A percentile compares a stretch with the other conserved stretches of the same genome.
phyloP scores from a whole-genome alignment of 495 filamentous ascomycete genomes.

The Aspergillus diversus region DNA sequence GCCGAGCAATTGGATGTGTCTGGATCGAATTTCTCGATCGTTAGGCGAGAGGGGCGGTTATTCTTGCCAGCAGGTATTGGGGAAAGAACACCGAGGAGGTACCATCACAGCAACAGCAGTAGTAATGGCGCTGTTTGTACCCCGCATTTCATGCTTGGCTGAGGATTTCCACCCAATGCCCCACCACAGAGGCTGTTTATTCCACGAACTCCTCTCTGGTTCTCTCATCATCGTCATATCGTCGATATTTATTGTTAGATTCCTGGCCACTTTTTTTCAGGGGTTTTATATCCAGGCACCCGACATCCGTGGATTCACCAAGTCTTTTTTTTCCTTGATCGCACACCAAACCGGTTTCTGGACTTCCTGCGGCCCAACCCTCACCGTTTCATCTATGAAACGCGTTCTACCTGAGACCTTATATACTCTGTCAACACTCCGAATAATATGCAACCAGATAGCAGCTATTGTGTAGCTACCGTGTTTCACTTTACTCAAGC shows the following conservation, averaged over 20 bases:
- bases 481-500: no score
- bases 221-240: background rate
- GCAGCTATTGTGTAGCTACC: no score
- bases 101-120: slow-evolving; percentile 1
- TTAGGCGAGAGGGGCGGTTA: background rate
- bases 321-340: no score
- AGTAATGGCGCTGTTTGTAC: slow-evolving; percentile 12
- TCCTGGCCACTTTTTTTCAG: no score
- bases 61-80: background rate
- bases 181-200: background rate
- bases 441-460: no score
- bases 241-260: background rate
- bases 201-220: background rate
- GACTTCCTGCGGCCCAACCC: no score
- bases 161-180: slow-evolving; percentile 9
- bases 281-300: no score
- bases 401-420: no score
- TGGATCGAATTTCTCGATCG: background rate
- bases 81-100: background rate
- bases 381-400: no score
- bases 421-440: no score
- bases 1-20: slow-evolving; percentile 4
- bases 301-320: no score
- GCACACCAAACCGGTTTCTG: no score
- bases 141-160: slow-evolving; percentile 18